phyloP scores from a whole-genome alignment of 495 filamentous ascomycete genomes.

The Talaromyces ruber region DNA sequence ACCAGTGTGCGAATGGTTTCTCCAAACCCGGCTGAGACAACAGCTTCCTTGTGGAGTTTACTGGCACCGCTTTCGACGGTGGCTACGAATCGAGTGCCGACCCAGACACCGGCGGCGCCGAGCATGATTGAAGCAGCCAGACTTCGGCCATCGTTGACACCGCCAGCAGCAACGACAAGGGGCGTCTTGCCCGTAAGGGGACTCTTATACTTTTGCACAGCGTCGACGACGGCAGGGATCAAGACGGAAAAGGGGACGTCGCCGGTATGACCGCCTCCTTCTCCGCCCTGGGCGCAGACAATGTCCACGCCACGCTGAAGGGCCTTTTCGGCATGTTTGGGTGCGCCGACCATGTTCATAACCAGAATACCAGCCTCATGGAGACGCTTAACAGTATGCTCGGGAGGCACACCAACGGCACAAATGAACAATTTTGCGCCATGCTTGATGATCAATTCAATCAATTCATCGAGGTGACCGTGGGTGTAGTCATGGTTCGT shows the following conservation, averaged over 20 bases:
- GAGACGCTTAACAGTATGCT: slow-evolving; percentile 55
- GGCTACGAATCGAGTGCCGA: slow-evolving; percentile 81
- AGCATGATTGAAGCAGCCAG: slow-evolving; percentile 65
- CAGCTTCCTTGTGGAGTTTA: slow-evolving; percentile 68
- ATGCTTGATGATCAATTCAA: slow-evolving; percentile 69
- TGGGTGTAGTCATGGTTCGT: slow-evolving; percentile 92
- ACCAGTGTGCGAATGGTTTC: slow-evolving; percentile 74
- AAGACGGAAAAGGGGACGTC: slow-evolving; percentile 65
- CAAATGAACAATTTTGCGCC: slow-evolving; percentile 73
- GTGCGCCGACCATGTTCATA: slow-evolving; percentile 95
- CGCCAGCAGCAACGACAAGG: slow-evolving; percentile 69
- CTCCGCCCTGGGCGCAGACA: slow-evolving; percentile 74
- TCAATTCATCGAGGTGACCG: slow-evolving; percentile 72
- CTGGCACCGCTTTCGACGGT: slow-evolving; percentile 67
- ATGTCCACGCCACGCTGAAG: slow-evolving; percentile 74
- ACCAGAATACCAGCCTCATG: slow-evolving; percentile 69
- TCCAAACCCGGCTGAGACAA: slow-evolving; percentile 65
- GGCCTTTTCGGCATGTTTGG: slow-evolving; percentile 80
- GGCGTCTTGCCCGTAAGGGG: slow-evolving; percentile 47
- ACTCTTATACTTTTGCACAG: slow-evolving; percentile 50
- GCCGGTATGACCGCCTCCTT: slow-evolving; percentile 74
- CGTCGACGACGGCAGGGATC: slow-evolving; percentile 68
- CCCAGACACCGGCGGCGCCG: slow-evolving; percentile 70
- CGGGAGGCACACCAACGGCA: slow-evolving; percentile 75
- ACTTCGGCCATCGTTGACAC: slow-evolving; percentile 61